Conservation (phyloP, 129 eudicot genomes). For the Artemisia tridentata region DNA sequence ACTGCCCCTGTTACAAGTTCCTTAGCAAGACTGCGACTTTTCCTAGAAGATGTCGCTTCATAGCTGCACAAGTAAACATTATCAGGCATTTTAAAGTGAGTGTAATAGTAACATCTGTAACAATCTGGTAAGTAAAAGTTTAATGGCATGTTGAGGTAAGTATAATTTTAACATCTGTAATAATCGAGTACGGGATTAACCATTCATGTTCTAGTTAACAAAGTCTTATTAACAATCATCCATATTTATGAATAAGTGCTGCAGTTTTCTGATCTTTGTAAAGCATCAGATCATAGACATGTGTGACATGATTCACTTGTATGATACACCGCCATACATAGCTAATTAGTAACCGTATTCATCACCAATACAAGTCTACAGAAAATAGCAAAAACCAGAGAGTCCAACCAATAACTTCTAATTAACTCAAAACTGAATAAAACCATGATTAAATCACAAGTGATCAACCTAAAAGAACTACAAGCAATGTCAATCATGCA, state of each 20-base stretch:
- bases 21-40: slow-evolving; percentile 78
- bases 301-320: not conserved
- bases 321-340: not conserved
- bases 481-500: too few relatives aligned
- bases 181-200: too few relatives aligned
- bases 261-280: not conserved
- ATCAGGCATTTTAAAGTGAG: not conserved
- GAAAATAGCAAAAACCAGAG: not conserved
- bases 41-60: slow-evolving; percentile 93
- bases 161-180: too few relatives aligned
- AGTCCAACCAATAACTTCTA: not conserved
- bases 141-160: too few relatives aligned
- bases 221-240: too few relatives aligned
- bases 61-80: slow-evolving; percentile 52
- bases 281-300: not conserved
- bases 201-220: too few relatives aligned
- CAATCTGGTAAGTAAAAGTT: not conserved
- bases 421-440: too few relatives aligned
- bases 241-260: not conserved
- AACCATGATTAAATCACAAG: too few relatives aligned
- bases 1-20: slow-evolving; percentile 89
- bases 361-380: not conserved
- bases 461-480: too few relatives aligned
- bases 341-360: not conserved
- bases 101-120: not conserved